Percentiles rank a stretch among this genome's conserved stretches.
Evolutionary conservation across 305 asterid species (phyloP).

Genomic region (Fraxinus ornus): DNA sequence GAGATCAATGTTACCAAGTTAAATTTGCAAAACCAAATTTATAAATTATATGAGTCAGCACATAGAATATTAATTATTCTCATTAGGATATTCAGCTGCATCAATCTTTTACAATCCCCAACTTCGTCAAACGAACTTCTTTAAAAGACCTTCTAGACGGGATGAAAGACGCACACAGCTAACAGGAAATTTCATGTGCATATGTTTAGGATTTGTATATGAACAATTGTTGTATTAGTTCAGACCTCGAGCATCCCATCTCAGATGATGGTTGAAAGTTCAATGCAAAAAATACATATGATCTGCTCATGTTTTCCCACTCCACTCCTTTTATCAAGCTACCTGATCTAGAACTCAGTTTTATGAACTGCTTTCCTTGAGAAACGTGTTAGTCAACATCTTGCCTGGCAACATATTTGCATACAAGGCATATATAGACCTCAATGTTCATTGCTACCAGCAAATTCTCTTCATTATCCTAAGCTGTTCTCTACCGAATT

Average conservation of each 20-base stretch:
- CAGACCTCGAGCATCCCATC: background rate
- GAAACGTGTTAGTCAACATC: background rate
- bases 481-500: background rate
- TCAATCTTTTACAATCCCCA: constrained; percentile 10
- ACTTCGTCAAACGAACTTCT: background rate
- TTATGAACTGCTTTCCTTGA: background rate
- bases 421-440: background rate
- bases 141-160: background rate
- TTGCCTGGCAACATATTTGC: background rate
- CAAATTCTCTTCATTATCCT: background rate
- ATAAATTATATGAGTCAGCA: background rate
- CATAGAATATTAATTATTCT: background rate
- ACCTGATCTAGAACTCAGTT: background rate
- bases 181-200: background rate
- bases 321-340: background rate
- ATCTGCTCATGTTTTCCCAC: background rate
- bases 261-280: background rate
- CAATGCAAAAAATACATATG: background rate
- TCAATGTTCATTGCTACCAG: background rate
- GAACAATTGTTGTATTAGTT: background rate
- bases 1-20: background rate
- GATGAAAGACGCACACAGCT: background rate
- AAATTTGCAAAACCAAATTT: background rate
- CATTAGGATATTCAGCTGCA: background rate
- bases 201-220: background rate